These are phyloP conservation scores for Paracamarosporium sp. DNA, from an alignment of 2,329 filamentous ascomycete species.

Conservation along the genomic window DNA sequence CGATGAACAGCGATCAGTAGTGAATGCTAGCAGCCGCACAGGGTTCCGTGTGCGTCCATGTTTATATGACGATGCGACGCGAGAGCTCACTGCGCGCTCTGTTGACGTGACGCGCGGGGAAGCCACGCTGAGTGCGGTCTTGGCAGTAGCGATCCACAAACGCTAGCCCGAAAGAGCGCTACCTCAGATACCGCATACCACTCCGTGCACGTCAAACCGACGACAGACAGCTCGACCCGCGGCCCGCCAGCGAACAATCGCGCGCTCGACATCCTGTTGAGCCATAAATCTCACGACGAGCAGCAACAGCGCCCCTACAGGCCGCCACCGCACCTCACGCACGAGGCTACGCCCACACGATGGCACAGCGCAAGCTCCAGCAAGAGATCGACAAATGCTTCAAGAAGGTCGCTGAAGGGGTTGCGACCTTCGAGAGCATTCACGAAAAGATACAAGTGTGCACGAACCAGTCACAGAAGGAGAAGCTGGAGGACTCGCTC, in stretches of 20 bases:
- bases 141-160: slow-evolving; percentile 3
- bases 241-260: slow-evolving; percentile 23
- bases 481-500: slow-evolving; percentile 96
- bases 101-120: slow-evolving; percentile 6
- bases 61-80: neutral
- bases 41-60: neutral
- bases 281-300: slow-evolving; percentile 16
- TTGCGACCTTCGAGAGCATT: slow-evolving; percentile 89
- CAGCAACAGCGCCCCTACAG: slow-evolving; percentile 18
- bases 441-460: slow-evolving; percentile 98
- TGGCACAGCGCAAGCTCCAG: slow-evolving; percentile 95
- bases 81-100: neutral
- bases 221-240: slow-evolving; percentile 24
- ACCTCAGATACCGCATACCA: slow-evolving; percentile 29
- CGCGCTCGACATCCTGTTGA: slow-evolving; percentile 21
- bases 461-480: slow-evolving; percentile 92
- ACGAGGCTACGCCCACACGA: slow-evolving; percentile 58
- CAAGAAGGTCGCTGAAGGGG: slow-evolving; percentile 96
- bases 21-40: slow-evolving; percentile 1
- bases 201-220: slow-evolving; percentile 29
- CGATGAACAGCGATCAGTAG: neutral
- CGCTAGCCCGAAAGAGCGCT: slow-evolving; percentile 35
- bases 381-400: slow-evolving; percentile 99
- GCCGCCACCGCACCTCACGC: slow-evolving; percentile 25
- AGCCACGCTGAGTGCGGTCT: slow-evolving; percentile 10